A percentile compares a stretch with the other conserved stretches of the same genome.
These are phyloP conservation scores for Scedosporium apiospermum DNA, from an alignment of 2,329 filamentous ascomycete genomes.

Conservation along the genomic window DNA sequence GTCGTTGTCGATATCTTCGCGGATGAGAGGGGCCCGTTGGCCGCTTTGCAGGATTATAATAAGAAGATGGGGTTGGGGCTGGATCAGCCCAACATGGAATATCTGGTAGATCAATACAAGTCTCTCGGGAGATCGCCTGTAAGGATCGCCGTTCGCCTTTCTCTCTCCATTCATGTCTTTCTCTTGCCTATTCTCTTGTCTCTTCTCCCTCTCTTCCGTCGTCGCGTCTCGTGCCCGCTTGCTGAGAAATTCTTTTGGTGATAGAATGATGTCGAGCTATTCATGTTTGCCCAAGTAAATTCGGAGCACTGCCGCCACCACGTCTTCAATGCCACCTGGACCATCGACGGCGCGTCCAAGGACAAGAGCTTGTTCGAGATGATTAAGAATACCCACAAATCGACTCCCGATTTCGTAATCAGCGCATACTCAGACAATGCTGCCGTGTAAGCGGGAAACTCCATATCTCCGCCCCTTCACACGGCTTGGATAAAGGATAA, in stretches of 20 bases:
- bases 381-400: constrained; percentile 92
- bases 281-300: constrained; percentile 99
- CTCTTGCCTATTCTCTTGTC: no score
- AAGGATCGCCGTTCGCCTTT: constrained; percentile 22
- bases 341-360: constrained; percentile 77
- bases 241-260: background rate
- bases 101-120: constrained; percentile 60
- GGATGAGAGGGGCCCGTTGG: constrained; percentile 53
- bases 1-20: constrained; percentile 68
- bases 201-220: no score
- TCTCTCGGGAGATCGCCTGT: constrained; percentile 43
- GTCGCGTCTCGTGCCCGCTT: background rate
- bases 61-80: constrained; percentile 74
- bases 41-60: constrained; percentile 75
- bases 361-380: constrained; percentile 80
- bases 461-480: background rate
- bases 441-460: constrained; percentile 50
- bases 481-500: background rate
- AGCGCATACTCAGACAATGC: constrained; percentile 98
- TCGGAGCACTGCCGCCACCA: constrained; percentile 84
- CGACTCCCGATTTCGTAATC: constrained; percentile 71
- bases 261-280: constrained; percentile 75
- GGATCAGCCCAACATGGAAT: constrained; percentile 83
- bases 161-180: background rate
- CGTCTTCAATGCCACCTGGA: constrained; percentile 96